Evolutionary conservation across 768 basidiomycete species (phyloP).

Genomic region (Agaricus subrufescens): DNA sequence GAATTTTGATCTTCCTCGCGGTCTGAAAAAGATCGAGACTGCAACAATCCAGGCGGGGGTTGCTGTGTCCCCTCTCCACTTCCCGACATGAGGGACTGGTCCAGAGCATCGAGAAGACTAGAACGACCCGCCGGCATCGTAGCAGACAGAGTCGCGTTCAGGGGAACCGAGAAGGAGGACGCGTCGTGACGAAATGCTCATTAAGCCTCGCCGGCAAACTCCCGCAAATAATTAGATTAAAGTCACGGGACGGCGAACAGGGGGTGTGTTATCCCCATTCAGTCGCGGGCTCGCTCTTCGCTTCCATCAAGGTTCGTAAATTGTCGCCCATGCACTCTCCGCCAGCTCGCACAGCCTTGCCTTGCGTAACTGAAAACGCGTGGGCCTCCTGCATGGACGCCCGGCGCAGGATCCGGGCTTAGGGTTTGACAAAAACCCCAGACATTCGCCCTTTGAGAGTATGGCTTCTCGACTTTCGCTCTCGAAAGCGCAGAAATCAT

Average conservation of each 20-base stretch:
- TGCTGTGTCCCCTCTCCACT: background rate
- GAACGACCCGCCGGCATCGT: slow-evolving; percentile 1
- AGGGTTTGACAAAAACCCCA: background rate
- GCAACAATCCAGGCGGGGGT: background rate
- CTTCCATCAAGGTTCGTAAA: background rate
- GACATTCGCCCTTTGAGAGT: background rate
- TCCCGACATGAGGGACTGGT: background rate
- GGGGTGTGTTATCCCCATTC: too few species aligned
- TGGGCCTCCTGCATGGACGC: background rate
- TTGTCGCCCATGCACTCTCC: background rate
- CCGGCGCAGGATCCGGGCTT: background rate
- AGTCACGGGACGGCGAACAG: too few species aligned
- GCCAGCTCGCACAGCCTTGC: background rate
- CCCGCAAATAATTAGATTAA: background rate
- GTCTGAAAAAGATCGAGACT: background rate
- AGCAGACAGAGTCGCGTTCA: background rate
- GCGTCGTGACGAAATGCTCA: background rate
- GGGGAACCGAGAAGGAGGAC: background rate
- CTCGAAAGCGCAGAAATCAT: too few species aligned
- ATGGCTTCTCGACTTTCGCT: too few species aligned
- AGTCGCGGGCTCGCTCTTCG: background rate
- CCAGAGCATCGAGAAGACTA: slow-evolving; percentile 6
- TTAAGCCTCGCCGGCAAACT: slow-evolving; percentile 1
- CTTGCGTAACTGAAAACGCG: too few species aligned
- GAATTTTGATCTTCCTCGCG: background rate